Evolutionary conservation across 371 early-diverging fungal species (phyloP).

Genomic region (Blakeslea trispora): DNA sequence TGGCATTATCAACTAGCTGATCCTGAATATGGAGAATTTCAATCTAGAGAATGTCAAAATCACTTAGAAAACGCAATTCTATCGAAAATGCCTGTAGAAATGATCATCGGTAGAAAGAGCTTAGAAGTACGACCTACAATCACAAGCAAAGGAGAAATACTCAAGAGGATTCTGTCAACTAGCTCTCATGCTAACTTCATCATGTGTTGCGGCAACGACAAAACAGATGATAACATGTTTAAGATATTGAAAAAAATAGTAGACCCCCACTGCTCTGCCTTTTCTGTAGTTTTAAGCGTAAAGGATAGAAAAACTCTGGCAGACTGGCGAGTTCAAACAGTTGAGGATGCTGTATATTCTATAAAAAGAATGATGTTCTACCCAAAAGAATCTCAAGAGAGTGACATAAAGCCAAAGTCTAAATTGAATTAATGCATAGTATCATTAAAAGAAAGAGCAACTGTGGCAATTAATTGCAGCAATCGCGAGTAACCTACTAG

Average conservation of each 20-base stretch:
- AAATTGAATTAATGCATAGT: too few relatives aligned
- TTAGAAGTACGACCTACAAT: slow-evolving; percentile 86
- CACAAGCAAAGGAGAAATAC: slow-evolving; percentile 92
- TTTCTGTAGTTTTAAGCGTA: slow-evolving; percentile 72
- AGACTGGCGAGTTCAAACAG: slow-evolving; percentile 69
- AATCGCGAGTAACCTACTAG: too few relatives aligned
- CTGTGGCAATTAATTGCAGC: too few relatives aligned
- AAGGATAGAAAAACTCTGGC: slow-evolving; percentile 82
- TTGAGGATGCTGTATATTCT: slow-evolving; percentile 38
- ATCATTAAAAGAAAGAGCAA: too few relatives aligned
- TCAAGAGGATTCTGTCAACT: slow-evolving; percentile 66
- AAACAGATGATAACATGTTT: slow-evolving; percentile 96
- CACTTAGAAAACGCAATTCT: slow-evolving; percentile 86
- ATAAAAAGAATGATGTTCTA: too few relatives aligned
- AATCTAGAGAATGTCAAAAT: slow-evolving; percentile 91
- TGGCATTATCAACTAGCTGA: slow-evolving; percentile 94
- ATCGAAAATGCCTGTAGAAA: slow-evolving; percentile 91
- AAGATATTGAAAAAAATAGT: slow-evolving; percentile 55
- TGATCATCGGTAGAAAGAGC: slow-evolving; percentile 95
- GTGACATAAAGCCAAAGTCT: too few relatives aligned
- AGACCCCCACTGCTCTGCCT: slow-evolving; percentile 41
- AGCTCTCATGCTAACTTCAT: slow-evolving; percentile 76
- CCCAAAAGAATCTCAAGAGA: too few relatives aligned
- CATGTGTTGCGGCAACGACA: slow-evolving; percentile 92
- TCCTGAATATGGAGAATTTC: slow-evolving; percentile 80